Conservation (phyloP, 192 early-diverging fungal species). For the Linnemannia schmuckeri region DNA sequence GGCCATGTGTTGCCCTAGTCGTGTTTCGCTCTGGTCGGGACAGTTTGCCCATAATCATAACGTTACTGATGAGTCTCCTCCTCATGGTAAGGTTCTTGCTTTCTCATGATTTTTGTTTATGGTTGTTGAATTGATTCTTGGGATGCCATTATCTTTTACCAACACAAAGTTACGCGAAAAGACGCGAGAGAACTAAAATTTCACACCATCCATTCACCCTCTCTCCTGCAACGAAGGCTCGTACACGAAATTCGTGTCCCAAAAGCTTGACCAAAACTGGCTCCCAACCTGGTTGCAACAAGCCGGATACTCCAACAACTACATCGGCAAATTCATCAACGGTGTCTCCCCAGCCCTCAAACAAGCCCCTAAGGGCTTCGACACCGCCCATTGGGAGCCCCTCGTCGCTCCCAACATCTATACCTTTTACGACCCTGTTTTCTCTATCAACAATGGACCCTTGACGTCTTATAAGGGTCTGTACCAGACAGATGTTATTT, state of each 20-base stretch:
- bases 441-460: conserved; percentile 68
- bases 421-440: conserved; percentile 67
- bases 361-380: conserved; percentile 59
- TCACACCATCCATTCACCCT: not conserved
- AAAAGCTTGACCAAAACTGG: conserved; percentile 47
- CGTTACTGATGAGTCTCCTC: conserved; percentile 48
- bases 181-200: not conserved
- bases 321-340: conserved; percentile 80
- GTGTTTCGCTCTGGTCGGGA: conserved; percentile 68
- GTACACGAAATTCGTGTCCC: conserved; percentile 50
- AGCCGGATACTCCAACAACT: conserved; percentile 73
- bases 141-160: no score
- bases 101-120: not conserved
- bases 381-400: conserved; percentile 53
- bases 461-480: conserved; percentile 60
- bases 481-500: conserved; percentile 71
- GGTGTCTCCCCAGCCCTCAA: conserved; percentile 52
- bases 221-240: conserved; percentile 31
- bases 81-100: conserved; percentile 32
- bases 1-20: conserved; percentile 74
- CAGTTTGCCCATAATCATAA: conserved; percentile 77
- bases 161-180: not conserved
- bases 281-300: conserved; percentile 46
- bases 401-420: conserved; percentile 72
- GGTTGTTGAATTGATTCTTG: no score